Percentiles rank a stretch among this genome's conserved stretches.
Evolutionary conservation across 2,329 filamentous ascomycete species (phyloP).

Genomic region (Hirsutella thompsonii): DNA sequence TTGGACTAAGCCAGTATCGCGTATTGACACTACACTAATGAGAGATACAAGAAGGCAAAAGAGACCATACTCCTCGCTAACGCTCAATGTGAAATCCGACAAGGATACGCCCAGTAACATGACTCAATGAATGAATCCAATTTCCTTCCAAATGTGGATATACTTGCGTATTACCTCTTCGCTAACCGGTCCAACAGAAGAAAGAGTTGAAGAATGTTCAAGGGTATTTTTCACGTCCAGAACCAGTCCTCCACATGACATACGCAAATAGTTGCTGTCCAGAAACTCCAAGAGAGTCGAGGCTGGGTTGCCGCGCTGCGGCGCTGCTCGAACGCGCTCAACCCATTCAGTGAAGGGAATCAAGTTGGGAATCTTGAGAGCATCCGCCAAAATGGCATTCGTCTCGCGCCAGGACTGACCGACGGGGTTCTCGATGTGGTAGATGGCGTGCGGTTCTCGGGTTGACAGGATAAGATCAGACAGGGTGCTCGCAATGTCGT

Average conservation of each 20-base stretch:
- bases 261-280: conserved; percentile 5
- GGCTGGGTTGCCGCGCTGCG: conserved; percentile 4
- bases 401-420: conserved; percentile 9
- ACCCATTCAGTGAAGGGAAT: conserved; percentile 6
- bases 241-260: conserved; percentile 7
- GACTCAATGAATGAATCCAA: conserved; percentile 1
- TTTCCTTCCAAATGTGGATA: conserved; percentile 2
- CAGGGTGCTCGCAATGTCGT: conserved; percentile 12
- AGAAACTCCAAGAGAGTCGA: conserved; percentile 5
- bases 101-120: no score
- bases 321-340: neutral
- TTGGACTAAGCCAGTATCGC: no score
- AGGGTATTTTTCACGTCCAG: conserved; percentile 3
- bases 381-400: conserved; percentile 4
- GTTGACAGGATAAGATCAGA: conserved; percentile 4
- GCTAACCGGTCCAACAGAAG: conserved; percentile 2
- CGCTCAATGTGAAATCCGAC: no score
- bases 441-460: conserved; percentile 5
- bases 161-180: conserved; percentile 3
- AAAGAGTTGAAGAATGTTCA: conserved; percentile 5
- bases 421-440: conserved; percentile 12
- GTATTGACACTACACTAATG: no score
- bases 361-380: conserved; percentile 3
- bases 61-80: no score
- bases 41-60: no score